phyloP scores from a whole-genome alignment of 2,329 filamentous ascomycete species.

The Neonectria neomacrospora region DNA sequence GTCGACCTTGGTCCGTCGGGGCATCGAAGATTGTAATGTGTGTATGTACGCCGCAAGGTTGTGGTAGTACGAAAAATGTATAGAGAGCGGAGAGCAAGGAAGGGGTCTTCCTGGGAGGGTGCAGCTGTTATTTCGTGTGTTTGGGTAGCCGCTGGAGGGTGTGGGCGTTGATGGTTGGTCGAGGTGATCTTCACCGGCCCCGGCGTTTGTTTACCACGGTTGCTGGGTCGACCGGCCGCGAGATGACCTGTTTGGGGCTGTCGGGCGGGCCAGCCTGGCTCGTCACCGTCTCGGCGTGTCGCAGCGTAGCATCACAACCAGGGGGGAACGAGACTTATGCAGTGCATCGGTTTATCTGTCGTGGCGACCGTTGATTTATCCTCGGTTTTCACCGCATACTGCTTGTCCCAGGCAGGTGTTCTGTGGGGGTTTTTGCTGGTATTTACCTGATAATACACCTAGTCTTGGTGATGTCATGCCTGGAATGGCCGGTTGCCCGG shows the following conservation, averaged over 20 bases:
- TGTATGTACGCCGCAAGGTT: conserved; percentile 30
- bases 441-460: conserved; percentile 28
- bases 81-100: conserved; percentile 23
- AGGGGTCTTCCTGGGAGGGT: conserved; percentile 37
- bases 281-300: conserved; percentile 1
- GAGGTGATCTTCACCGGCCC: conserved; percentile 35
- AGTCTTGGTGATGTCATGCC: conserved; percentile 37
- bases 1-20: conserved; percentile 44
- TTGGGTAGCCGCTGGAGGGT: conserved; percentile 28
- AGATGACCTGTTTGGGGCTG: conserved; percentile 15
- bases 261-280: not conserved
- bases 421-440: conserved; percentile 17
- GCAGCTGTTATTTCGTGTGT: conserved; percentile 37
- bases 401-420: conserved; percentile 18
- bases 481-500: conserved; percentile 7
- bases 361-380: conserved; percentile 15
- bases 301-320: conserved; percentile 19
- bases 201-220: conserved; percentile 50
- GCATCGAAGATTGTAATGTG: conserved; percentile 36
- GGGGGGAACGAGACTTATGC: conserved; percentile 15
- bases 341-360: conserved; percentile 6
- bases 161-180: conserved; percentile 48
- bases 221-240: conserved; percentile 47
- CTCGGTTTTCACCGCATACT: not conserved
- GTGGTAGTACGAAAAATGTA: conserved; percentile 34